A percentile compares a stretch with the other conserved stretches of the same genome.
These are phyloP conservation scores for Sordaria brevicollis DNA, from an alignment of 495 filamentous ascomycete genomes.

Conservation along the genomic window DNA sequence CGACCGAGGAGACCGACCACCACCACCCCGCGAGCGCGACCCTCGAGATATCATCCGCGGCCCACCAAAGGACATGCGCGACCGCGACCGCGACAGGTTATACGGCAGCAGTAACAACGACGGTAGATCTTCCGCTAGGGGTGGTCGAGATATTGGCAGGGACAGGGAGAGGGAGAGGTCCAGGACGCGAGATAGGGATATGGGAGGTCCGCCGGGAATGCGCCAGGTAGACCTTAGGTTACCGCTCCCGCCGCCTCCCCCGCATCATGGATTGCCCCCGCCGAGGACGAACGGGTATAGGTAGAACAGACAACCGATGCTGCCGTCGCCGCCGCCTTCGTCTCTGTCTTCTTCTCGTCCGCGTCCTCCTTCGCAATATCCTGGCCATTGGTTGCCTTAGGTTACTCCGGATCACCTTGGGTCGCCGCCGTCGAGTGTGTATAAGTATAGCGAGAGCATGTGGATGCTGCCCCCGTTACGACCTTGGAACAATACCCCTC, in stretches of 20 bases:
- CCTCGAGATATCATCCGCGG: neutral
- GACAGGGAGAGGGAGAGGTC: constrained; percentile 2
- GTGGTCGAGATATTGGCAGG: too few species aligned
- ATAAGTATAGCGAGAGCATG: too few species aligned
- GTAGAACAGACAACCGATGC: too few species aligned
- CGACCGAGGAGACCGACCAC: neutral
- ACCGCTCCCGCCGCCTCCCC: neutral
- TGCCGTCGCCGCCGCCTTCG: too few species aligned
- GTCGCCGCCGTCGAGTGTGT: too few species aligned
- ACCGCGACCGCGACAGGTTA: neutral
- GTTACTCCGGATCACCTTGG: too few species aligned
- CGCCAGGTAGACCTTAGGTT: neutral
- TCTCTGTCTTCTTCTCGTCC: too few species aligned
- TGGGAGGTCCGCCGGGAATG: neutral
- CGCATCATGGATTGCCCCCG: neutral
- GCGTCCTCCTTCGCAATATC: too few species aligned
- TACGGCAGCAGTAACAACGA: neutral
- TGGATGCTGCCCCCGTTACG: too few species aligned
- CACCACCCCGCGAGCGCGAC: neutral
- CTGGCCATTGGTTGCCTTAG: too few species aligned
- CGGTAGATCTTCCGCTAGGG: neutral
- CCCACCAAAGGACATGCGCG: neutral
- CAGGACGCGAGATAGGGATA: constrained; percentile 7
- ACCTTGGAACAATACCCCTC: too few species aligned
- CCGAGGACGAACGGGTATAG: neutral